Base-by-base conservation (phyloP, 306 rosid species). In the Inga leiocalycina region DNA sequence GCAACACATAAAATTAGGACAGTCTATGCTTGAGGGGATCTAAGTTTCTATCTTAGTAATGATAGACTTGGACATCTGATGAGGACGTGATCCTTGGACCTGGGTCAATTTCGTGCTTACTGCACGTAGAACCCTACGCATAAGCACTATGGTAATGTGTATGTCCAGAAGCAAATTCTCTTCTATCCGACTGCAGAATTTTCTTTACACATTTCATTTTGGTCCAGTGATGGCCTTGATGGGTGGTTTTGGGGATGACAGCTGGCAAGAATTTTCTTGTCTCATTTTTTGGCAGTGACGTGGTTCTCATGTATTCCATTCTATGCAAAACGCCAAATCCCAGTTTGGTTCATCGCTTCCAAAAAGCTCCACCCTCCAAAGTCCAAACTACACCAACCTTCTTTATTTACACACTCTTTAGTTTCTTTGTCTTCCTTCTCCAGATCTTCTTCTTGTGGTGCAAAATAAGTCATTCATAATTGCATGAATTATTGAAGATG, bases 121-220 rank as follows among this genome's bases (percentile, higher is more conserved):
- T 79, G 81, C 75, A 74, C 77, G 84, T 79, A 84, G 84, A 79
- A 84, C 84, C 86, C 87, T 79, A 66, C 61, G 24, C 10, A n/a
- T 54, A 51, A 52, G 73, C 87, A 79, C 80, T 84, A 65, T 54
- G 59, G 69, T 44, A 70, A 32, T 32, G n/a, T 57, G 15, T 3
- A 56, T 77, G 78, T 48, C 32, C 74, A 45, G 71, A 20, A 59
- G 6, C 79, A 71, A 48, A 61, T 73, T 71, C n/a, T 71, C 8
- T 78, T 39, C 41, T 43, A 57, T 11, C 5, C 30, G 46, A 44
- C 46, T 4, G 79, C 77, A 71, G 66, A 61, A 71, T 24, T 65
- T 73, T 74, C 76, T 46, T 77, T 27, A 7, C 62, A 67, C 24
- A 56, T 52, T 32, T 8, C 6, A 39, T 56, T 32, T 32, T 32